A percentile compares a stretch with the other conserved stretches of the same genome.
phyloP scores from a whole-genome alignment of 345 rosid genomes.

The Psidium friedrichsthalianum region DNA sequence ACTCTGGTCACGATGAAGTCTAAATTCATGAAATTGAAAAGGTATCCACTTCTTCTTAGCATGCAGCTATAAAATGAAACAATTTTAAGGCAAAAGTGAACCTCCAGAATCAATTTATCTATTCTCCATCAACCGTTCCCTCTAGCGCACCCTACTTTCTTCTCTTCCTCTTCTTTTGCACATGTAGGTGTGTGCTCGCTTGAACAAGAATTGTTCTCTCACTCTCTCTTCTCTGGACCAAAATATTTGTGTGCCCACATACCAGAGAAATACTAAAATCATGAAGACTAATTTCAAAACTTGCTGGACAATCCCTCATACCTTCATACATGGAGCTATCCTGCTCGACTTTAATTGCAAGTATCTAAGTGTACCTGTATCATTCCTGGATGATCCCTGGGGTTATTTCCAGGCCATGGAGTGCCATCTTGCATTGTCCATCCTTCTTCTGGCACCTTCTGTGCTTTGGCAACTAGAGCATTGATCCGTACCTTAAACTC shows the following conservation, averaged over 20 bases:
- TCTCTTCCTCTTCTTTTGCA: not conserved
- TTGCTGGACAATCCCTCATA: not conserved
- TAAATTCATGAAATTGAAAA: not conserved
- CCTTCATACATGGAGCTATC: not conserved
- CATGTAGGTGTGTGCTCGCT: not conserved
- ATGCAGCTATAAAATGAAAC: not conserved
- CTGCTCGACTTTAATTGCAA: not conserved
- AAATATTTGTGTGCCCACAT: not conserved
- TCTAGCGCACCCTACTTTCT: not conserved
- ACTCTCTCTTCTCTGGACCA: not conserved
- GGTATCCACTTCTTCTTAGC: not conserved
- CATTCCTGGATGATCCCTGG: constrained; percentile 75
- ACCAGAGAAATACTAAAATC: not conserved
- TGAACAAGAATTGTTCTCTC: not conserved
- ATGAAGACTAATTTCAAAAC: not conserved
- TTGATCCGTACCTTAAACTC: constrained; percentile 94
- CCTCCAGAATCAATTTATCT: too few relatives aligned
- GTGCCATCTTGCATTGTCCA: constrained; percentile 99
- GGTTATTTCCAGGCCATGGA: constrained; percentile 76
- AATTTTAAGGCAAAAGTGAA: not conserved
- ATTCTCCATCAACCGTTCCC: not conserved
- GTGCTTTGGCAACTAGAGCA: constrained; percentile 94
- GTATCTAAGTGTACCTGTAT: constrained; percentile 49
- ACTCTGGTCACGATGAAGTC: not conserved
- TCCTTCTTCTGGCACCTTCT: constrained; percentile 96